Conservation (phyloP, 2,329 filamentous ascomycete genomes). For the Hypoxylon sp. region DNA sequence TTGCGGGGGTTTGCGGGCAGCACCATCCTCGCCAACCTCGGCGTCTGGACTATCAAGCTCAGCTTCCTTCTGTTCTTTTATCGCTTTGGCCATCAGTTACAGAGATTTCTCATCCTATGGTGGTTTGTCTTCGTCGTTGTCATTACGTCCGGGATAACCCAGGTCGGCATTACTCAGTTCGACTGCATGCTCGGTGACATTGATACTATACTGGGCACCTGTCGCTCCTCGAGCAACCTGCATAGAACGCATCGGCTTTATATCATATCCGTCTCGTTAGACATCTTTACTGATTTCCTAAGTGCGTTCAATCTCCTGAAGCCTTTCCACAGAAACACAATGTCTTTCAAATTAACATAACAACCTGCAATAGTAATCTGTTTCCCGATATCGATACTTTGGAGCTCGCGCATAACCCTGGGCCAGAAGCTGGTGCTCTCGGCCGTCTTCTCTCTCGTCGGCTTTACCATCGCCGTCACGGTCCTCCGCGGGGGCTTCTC, state of each 20-base stretch:
- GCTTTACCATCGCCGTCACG: slow-evolving; percentile 30
- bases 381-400: slow-evolving; percentile 31
- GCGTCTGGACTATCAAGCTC: slow-evolving; percentile 46
- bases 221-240: too few species aligned
- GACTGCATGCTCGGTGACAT: not conserved
- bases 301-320: not conserved
- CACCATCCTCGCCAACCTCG: slow-evolving; percentile 9
- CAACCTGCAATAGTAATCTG: slow-evolving; percentile 17
- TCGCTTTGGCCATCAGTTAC: slow-evolving; percentile 20
- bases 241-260: not conserved
- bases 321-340: not conserved
- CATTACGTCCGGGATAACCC: not conserved
- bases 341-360: not conserved
- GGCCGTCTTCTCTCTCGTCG: slow-evolving; percentile 20
- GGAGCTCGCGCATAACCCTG: slow-evolving; percentile 9
- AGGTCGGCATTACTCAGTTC: not conserved
- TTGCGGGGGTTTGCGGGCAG: not conserved
- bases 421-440: slow-evolving; percentile 27
- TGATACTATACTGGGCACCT: not conserved
- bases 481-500: slow-evolving; percentile 26
- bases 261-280: not conserved
- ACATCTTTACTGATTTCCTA: not conserved
- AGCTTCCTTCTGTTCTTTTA: slow-evolving; percentile 36
- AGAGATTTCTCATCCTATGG: slow-evolving; percentile 23
- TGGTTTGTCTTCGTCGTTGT: slow-evolving; percentile 21